Conservation (phyloP, 2,329 filamentous ascomycete genomes). For the Xylariaceae sp. region DNA sequence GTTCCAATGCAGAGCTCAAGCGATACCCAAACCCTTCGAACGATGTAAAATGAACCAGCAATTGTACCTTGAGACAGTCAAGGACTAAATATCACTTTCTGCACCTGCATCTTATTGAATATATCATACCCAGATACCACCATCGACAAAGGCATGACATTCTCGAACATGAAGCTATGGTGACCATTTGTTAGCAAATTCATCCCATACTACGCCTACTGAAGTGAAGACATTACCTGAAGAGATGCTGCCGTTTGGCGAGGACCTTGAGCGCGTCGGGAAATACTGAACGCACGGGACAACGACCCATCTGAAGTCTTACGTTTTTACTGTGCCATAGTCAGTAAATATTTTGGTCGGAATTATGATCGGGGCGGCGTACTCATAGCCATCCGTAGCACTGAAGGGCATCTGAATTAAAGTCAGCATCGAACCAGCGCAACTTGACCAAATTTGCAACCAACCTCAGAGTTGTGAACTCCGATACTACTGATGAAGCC, state of each 20-base stretch:
- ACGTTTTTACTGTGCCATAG: constrained; percentile 58
- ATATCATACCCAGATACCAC: constrained; percentile 66
- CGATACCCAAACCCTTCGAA: not conserved
- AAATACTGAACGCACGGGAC: constrained; percentile 69
- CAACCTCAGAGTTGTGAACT: constrained; percentile 68
- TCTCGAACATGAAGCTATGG: constrained; percentile 67
- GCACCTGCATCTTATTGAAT: constrained; percentile 68
- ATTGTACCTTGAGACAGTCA: constrained; percentile 19
- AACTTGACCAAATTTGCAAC: constrained; percentile 10
- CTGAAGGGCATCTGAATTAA: constrained; percentile 59
- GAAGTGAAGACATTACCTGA: constrained; percentile 49
- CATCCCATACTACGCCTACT: not conserved
- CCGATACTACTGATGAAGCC: constrained; percentile 72
- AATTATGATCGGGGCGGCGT: constrained; percentile 16
- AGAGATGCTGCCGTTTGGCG: constrained; percentile 60
- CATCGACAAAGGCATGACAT: constrained; percentile 65
- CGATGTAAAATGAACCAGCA: no score
- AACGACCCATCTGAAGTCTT: constrained; percentile 70
- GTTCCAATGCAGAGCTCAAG: no score
- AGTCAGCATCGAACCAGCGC: constrained; percentile 16
- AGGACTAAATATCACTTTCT: constrained; percentile 67
- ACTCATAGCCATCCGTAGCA: constrained; percentile 59
- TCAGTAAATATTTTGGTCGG: constrained; percentile 17
- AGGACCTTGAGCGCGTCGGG: constrained; percentile 60
- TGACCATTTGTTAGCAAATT: constrained; percentile 7